Evolutionary conservation across 2,329 filamentous ascomycete species (phyloP).

Genomic region (Aspergillaceae sp.): DNA sequence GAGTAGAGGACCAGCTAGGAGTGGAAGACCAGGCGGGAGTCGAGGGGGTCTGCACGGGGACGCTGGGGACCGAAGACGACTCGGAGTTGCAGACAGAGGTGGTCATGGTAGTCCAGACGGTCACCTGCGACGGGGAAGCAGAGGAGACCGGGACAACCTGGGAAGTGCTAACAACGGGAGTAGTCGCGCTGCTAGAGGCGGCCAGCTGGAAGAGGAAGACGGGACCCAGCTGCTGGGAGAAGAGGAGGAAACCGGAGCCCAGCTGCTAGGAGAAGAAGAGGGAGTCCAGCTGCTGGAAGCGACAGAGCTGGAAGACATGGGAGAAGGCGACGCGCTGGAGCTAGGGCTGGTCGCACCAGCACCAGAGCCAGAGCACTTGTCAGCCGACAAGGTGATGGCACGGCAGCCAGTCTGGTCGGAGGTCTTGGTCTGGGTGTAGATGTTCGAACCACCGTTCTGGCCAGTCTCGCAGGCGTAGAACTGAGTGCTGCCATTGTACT

Average conservation of each 20-base stretch:
- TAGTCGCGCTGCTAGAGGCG: slow-evolving; percentile 1
- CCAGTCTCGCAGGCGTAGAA: slow-evolving; percentile 56
- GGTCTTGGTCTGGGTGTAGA: slow-evolving; percentile 31
- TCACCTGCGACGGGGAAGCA: neutral
- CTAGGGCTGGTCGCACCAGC: slow-evolving; percentile 11
- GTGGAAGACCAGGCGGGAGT: no score
- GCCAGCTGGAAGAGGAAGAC: neutral
- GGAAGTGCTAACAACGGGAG: neutral
- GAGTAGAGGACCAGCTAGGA: no score
- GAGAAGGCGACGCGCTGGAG: slow-evolving; percentile 6
- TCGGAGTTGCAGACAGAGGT: neutral
- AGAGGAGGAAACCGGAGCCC: neutral
- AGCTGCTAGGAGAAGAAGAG: neutral
- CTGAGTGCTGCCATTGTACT: slow-evolving; percentile 42
- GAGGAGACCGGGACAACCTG: neutral
- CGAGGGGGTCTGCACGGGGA: no score
- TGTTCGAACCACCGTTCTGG: slow-evolving; percentile 31
- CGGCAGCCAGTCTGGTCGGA: slow-evolving; percentile 25
- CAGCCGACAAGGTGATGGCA: slow-evolving; percentile 25
- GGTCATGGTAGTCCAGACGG: neutral
- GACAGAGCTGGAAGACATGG: slow-evolving; percentile 2
- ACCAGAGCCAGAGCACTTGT: slow-evolving; percentile 25
- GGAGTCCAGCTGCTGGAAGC: slow-evolving; percentile 1
- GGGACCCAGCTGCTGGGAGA: neutral
- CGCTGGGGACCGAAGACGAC: slow-evolving; percentile 2